A percentile compares a stretch with the other conserved stretches of the same genome.
These are phyloP conservation scores for Vicia faba DNA, from an alignment of 306 rosid species.

Conservation along the genomic window DNA sequence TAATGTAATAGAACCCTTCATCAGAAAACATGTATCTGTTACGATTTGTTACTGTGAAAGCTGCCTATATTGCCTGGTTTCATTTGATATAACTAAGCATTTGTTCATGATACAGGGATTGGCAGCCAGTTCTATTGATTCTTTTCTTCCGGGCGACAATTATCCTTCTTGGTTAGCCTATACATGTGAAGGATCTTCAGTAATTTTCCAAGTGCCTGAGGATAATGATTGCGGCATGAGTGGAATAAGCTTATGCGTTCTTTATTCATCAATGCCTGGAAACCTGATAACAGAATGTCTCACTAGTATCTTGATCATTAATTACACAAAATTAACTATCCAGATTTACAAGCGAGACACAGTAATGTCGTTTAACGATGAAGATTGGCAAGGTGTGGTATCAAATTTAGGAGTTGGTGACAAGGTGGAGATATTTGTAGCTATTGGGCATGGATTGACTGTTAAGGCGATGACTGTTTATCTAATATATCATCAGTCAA, in stretches of 20 bases:
- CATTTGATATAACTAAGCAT: not conserved
- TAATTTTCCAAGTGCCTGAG: slow-evolving; percentile 17
- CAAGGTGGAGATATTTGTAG: slow-evolving; percentile 28
- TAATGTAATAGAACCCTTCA: too few species aligned
- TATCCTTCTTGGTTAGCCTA: slow-evolving; percentile 32
- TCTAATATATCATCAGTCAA: not conserved
- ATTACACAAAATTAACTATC: slow-evolving; percentile 30
- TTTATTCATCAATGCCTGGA: slow-evolving; percentile 10
- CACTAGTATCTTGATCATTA: not conserved
- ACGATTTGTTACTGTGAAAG: too few species aligned
- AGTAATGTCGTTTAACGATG: slow-evolving; percentile 18
- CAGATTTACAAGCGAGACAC: slow-evolving; percentile 21
- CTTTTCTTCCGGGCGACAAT: slow-evolving; percentile 28
- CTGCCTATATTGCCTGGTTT: too few species aligned
- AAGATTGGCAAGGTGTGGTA: slow-evolving; percentile 19
- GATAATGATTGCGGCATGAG: not conserved
- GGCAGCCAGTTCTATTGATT: not conserved
- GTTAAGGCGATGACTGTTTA: slow-evolving; percentile 7
- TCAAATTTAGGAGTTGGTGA: slow-evolving; percentile 21
- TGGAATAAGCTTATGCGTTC: slow-evolving; percentile 24
- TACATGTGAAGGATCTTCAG: slow-evolving; percentile 1
- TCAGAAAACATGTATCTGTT: too few species aligned
- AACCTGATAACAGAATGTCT: not conserved
- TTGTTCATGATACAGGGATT: slow-evolving; percentile 9
- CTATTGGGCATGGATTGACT: not conserved